A percentile compares a stretch with the other conserved stretches of the same genome.
Evolutionary conservation across 306 rosid species (phyloP).

Genomic region (Erythrophleum fordii): DNA sequence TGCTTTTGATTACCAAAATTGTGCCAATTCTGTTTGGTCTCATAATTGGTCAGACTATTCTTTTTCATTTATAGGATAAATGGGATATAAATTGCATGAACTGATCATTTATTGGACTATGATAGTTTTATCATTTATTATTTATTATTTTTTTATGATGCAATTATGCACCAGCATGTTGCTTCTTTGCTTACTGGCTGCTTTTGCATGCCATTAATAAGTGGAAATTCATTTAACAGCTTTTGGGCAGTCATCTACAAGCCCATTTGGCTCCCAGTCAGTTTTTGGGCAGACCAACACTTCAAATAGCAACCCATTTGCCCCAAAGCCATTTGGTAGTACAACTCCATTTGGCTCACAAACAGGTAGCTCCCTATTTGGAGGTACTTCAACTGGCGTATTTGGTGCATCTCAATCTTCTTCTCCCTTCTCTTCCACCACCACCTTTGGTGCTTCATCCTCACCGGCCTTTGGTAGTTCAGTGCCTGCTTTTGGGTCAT

Average conservation of each 20-base stretch:
- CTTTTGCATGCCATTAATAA: neutral
- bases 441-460: constrained; percentile 69
- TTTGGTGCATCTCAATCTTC: constrained; percentile 80
- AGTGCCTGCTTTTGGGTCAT: constrained; percentile 69
- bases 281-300: constrained; percentile 74
- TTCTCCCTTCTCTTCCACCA: constrained; percentile 74
- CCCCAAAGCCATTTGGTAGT: constrained; percentile 81
- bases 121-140: constrained; percentile 8
- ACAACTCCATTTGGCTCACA: constrained; percentile 81
- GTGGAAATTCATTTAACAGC: constrained; percentile 57
- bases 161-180: neutral
- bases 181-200: constrained; percentile 30
- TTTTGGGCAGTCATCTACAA: constrained; percentile 84
- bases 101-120: neutral
- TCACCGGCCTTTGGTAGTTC: constrained; percentile 80
- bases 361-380: constrained; percentile 68
- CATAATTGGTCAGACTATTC: neutral
- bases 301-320: constrained; percentile 75
- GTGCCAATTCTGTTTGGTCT: neutral
- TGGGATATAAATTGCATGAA: constrained; percentile 1
- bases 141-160: neutral
- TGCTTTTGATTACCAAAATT: neutral
- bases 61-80: neutral
- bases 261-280: constrained; percentile 85
- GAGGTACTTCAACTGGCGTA: constrained; percentile 92